phyloP scores from a whole-genome alignment of 495 filamentous ascomycete genomes.

The Gamarada debralockiae region DNA sequence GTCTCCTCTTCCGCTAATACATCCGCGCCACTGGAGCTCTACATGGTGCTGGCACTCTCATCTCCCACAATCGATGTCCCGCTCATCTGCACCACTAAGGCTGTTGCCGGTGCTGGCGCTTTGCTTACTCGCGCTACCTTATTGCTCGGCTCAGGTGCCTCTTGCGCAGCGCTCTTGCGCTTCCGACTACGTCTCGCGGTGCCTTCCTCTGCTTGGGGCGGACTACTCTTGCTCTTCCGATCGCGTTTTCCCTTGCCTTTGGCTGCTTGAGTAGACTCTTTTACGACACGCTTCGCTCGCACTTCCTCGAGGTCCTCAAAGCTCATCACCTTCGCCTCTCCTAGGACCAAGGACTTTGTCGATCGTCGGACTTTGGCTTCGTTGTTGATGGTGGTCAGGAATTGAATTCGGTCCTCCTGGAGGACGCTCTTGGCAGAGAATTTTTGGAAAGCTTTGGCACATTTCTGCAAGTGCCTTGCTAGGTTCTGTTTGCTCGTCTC shows the following conservation, averaged over 20 bases:
- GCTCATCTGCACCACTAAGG: conserved; percentile 9
- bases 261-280: conserved; percentile 20
- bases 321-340: conserved; percentile 31
- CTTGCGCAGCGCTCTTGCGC: conserved; percentile 18
- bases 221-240: conserved; percentile 11
- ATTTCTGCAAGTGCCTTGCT: conserved; percentile 22
- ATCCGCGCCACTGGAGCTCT: conserved; percentile 19
- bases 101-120: background rate
- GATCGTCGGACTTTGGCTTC: conserved; percentile 24
- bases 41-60: conserved; percentile 20
- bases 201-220: conserved; percentile 13
- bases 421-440: conserved; percentile 1
- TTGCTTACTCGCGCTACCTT: conserved; percentile 9
- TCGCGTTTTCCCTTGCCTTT: conserved; percentile 14
- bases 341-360: conserved; percentile 19
- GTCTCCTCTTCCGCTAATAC: conserved; percentile 11
- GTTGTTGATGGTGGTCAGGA: conserved; percentile 25
- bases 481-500: conserved; percentile 26
- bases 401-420: conserved; percentile 5
- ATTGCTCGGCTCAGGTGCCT: conserved; percentile 3
- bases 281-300: conserved; percentile 28
- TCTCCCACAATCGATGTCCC: conserved; percentile 10
- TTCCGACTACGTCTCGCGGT: conserved; percentile 20
- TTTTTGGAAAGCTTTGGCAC: conserved; percentile 19
- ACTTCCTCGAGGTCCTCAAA: conserved; percentile 34